Conservation (phyloP, 2,329 filamentous ascomycete genomes). For the Scedosporium apiospermum region DNA sequence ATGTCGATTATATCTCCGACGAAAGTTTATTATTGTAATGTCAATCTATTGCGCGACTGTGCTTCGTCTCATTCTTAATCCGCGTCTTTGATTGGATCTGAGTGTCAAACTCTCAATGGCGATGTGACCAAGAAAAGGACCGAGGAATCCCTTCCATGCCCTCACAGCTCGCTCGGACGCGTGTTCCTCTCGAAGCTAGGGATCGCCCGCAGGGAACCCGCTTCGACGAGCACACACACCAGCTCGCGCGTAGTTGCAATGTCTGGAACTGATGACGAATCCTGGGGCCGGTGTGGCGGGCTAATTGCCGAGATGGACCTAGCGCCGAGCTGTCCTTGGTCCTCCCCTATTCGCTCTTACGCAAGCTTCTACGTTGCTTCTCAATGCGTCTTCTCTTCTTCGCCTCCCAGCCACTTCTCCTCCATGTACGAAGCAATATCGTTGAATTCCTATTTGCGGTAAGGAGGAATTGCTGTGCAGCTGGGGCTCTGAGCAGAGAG, state of each 20-base stretch:
- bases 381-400: neutral
- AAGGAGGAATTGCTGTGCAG: too few species aligned
- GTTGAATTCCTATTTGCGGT: too few species aligned
- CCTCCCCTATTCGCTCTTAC: neutral
- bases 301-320: constrained; percentile 45
- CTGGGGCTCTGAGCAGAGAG: too few species aligned
- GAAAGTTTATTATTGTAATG: neutral
- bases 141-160: neutral
- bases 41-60: neutral
- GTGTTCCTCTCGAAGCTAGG: neutral
- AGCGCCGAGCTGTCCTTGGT: constrained; percentile 27
- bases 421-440: too few species aligned
- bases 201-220: too few species aligned
- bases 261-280: constrained; percentile 50
- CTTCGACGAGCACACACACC: neutral
- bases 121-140: too few species aligned
- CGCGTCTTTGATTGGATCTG: neutral
- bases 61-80: neutral
- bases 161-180: neutral
- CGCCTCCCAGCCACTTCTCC: too few species aligned
- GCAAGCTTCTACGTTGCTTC: constrained; percentile 20
- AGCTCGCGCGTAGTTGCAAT: neutral
- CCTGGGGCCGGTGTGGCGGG: constrained; percentile 47
- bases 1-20: neutral
- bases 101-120: too few species aligned